Conservation (phyloP, 2,329 filamentous ascomycete species). For the Ramularia endophylla region DNA sequence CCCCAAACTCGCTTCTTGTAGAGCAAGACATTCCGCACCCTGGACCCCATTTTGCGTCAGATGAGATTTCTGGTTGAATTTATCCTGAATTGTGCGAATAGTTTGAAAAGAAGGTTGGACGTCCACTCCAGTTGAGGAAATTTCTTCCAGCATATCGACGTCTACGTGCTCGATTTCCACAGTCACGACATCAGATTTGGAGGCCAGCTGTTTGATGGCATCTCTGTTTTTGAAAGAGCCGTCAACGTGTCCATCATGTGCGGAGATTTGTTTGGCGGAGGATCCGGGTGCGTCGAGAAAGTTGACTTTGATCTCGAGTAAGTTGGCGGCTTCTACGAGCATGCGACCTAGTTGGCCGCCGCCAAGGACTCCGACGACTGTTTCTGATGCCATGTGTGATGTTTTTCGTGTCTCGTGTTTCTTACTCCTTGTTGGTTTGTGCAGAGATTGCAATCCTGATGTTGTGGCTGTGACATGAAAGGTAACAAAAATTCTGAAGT, state of each 20-base stretch:
- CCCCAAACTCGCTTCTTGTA: constrained; percentile 54
- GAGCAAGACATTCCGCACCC: constrained; percentile 63
- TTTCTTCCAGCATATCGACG: constrained; percentile 80
- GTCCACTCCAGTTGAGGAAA: constrained; percentile 57
- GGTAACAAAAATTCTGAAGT: not conserved
- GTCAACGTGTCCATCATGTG: constrained; percentile 65
- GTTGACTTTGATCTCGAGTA: constrained; percentile 70
- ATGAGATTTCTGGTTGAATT: constrained; percentile 83
- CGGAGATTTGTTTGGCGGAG: constrained; percentile 81
- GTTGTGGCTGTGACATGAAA: not conserved
- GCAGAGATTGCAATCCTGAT: no score
- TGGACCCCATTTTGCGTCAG: constrained; percentile 62
- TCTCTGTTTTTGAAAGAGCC: constrained; percentile 83
- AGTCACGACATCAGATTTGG: constrained; percentile 71
- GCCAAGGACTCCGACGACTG: constrained; percentile 35
- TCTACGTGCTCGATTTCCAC: constrained; percentile 96
- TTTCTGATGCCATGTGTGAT: constrained; percentile 17
- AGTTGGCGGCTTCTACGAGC: constrained; percentile 81
- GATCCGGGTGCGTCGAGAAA: constrained; percentile 71
- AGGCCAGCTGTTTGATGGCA: constrained; percentile 73
- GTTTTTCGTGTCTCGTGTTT: not conserved
- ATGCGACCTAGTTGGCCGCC: constrained; percentile 72
- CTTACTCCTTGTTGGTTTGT: not conserved
- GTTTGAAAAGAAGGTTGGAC: constrained; percentile 78
- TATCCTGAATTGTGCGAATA: constrained; percentile 85